Conservation (phyloP, 768 basidiomycete genomes). For the Termitomyces sp. region DNA sequence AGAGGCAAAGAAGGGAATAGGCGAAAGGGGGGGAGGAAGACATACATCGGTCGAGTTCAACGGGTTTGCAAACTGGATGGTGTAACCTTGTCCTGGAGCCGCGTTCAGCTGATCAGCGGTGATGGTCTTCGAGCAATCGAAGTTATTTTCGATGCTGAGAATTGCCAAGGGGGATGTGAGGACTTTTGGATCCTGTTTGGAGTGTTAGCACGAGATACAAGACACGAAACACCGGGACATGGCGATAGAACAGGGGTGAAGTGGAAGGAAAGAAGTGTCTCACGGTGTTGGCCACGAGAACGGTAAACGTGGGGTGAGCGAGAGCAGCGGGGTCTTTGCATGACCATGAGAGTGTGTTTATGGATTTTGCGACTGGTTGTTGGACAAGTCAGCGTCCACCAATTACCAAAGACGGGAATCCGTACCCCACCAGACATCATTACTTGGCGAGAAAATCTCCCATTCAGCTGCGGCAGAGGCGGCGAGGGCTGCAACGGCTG, state of each 20-base stretch:
- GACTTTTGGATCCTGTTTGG: slow-evolving; percentile 25
- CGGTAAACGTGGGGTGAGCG: slow-evolving; percentile 34
- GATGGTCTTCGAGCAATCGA: slow-evolving; percentile 52
- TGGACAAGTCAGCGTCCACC: not conserved
- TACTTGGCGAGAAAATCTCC: slow-evolving; percentile 37
- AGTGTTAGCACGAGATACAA: not conserved
- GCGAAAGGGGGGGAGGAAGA: slow-evolving; percentile 10
- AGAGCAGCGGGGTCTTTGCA: slow-evolving; percentile 34
- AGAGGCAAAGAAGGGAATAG: not conserved
- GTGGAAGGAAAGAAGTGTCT: not conserved
- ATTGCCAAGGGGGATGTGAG: slow-evolving; percentile 36
- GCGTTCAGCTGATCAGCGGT: slow-evolving; percentile 37
- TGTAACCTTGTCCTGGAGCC: slow-evolving; percentile 40
- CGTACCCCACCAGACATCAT: slow-evolving; percentile 58
- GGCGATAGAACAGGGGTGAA: not conserved
- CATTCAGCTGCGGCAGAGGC: slow-evolving; percentile 35
- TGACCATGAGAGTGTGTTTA: slow-evolving; percentile 56
- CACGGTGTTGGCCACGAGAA: slow-evolving; percentile 42
- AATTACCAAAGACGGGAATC: slow-evolving; percentile 6
- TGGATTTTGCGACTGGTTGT: slow-evolving; percentile 44
- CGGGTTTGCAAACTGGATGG: slow-evolving; percentile 41
- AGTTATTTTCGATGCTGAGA: slow-evolving; percentile 48
- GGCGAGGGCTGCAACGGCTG: slow-evolving; percentile 31
- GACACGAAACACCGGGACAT: not conserved
- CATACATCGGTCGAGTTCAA: slow-evolving; percentile 50